Conservation (phyloP, 2,329 filamentous ascomycete genomes). For the Fusarium sp. region DNA sequence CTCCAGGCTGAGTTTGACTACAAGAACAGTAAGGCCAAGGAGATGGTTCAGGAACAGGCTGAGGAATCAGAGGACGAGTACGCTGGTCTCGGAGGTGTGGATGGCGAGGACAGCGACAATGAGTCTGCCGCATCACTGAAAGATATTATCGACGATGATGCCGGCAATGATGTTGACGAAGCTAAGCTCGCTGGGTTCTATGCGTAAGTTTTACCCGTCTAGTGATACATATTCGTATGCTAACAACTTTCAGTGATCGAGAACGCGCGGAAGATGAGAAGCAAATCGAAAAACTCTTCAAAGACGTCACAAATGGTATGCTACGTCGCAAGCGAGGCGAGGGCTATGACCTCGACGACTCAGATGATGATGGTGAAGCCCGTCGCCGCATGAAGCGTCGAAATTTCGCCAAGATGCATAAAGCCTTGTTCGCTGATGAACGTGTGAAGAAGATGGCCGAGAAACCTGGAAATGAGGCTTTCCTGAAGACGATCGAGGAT, state of each 20-base stretch:
- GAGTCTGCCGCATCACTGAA: conserved; percentile 77
- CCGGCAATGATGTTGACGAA: conserved; percentile 81
- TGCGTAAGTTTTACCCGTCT: conserved; percentile 75
- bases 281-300: conserved; percentile 89
- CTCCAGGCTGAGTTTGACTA: conserved; percentile 76
- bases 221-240: neutral
- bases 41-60: conserved; percentile 91
- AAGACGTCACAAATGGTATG: conserved; percentile 90
- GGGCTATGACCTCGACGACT: conserved; percentile 89
- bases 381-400: conserved; percentile 84
- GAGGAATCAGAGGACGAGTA: conserved; percentile 99
- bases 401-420: conserved; percentile 92
- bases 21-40: conserved; percentile 87
- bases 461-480: conserved; percentile 89
- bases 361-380: conserved; percentile 86
- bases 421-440: conserved; percentile 88
- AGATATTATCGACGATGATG: conserved; percentile 91
- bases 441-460: conserved; percentile 90
- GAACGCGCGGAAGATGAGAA: conserved; percentile 86
- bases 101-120: conserved; percentile 87
- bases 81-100: conserved; percentile 88
- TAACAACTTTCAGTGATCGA: conserved; percentile 70
- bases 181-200: conserved; percentile 86
- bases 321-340: conserved; percentile 86
- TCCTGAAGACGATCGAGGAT: conserved; percentile 91